A percentile compares a stretch with the other conserved stretches of the same genome.
phyloP scores from a whole-genome alignment of 148 eudicot genomes.

The Rhododendron molle region DNA sequence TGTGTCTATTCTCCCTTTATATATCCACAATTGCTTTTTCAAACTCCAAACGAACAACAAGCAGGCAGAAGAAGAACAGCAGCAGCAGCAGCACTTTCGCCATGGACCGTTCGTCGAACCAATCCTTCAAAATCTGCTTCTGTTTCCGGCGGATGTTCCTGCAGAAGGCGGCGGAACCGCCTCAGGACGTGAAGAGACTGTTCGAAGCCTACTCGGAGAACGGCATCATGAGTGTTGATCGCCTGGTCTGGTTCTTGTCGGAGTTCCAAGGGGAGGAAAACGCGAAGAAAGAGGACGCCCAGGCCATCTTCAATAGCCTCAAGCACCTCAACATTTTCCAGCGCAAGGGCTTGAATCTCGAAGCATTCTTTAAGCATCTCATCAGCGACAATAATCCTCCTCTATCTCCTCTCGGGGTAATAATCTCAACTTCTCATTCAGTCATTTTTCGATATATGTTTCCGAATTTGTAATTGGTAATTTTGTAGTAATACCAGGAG shows the following conservation, averaged over 20 bases:
- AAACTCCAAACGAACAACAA: background rate
- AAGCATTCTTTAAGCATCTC: conserved; percentile 49
- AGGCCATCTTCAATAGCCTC: conserved; percentile 31
- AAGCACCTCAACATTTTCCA: conserved; percentile 40
- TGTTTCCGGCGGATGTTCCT: conserved; percentile 46
- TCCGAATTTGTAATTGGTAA: too few relatives aligned
- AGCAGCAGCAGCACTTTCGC: background rate
- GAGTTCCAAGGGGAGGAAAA: conserved; percentile 41
- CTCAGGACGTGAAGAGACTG: conserved; percentile 34
- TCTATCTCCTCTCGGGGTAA: conserved; percentile 33
- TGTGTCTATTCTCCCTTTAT: background rate
- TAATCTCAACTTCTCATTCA: conserved; percentile 4
- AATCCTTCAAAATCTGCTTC: conserved; percentile 38
- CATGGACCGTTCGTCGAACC: conserved; percentile 17
- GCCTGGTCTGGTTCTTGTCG: conserved; percentile 29
- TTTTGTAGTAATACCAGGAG: too few relatives aligned
- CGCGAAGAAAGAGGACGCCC: conserved; percentile 32
- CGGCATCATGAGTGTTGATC: conserved; percentile 38
- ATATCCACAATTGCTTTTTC: background rate
- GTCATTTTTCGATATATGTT: too few relatives aligned
- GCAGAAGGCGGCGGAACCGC: conserved; percentile 33
- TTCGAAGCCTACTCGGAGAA: conserved; percentile 43
- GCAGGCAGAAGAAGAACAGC: background rate
- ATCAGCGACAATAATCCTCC: conserved; percentile 50
- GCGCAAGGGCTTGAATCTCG: conserved; percentile 42